Evolutionary conservation across 139 green algal genomes (phyloP), one percentile per base, ranked within the genome.

Genomic region (Asterochloris erici): DNA sequence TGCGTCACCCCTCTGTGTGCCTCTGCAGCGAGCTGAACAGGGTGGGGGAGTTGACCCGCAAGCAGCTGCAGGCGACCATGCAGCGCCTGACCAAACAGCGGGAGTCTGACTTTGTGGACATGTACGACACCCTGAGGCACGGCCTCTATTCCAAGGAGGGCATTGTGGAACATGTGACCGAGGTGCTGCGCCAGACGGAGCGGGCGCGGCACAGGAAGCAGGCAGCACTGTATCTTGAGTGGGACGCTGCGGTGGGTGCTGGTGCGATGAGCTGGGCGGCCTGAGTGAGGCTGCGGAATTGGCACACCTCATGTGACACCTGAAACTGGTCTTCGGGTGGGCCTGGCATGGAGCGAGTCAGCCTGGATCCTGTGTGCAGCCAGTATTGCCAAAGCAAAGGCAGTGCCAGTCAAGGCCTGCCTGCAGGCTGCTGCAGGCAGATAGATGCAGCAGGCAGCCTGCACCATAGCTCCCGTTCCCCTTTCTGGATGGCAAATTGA

Each of bases 31-130:
- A 82, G 63, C 28, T 82, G 27, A 82, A 82, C 62, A 62, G 78
- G 63, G 78, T 82, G n/a, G 78, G 78, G 21, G 63, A 74, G 62
- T 16, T 74, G 63, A 82, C 78, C 78, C 68, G 63, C 14, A 82
- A 82, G 28, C 78, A 84, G 68, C 80, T 79, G 12, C 63, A 79
- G 54, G 60, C 24, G 24, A 79, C 54, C 54, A 79, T 79, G 80
- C 68, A 84, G 70, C 69, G 80, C 54, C 29, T 69, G 47, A 27
- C 68, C 23, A 84, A 84, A 61, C 80, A 77, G 47, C 71, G 80
- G 14, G 80, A 84, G 60, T 54, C 80, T 26, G 17, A 54, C 9
- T 84, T 84, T 63, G 47, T 79, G 61, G 60, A 54, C 70, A 84
- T 68, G 23, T 84, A 74, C 73, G 78, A 82, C 28, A 47, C 79